These are phyloP conservation scores for Jamesozyma rosinii DNA, from an alignment of 805 yeast genomes.

Conservation along the genomic window DNA sequence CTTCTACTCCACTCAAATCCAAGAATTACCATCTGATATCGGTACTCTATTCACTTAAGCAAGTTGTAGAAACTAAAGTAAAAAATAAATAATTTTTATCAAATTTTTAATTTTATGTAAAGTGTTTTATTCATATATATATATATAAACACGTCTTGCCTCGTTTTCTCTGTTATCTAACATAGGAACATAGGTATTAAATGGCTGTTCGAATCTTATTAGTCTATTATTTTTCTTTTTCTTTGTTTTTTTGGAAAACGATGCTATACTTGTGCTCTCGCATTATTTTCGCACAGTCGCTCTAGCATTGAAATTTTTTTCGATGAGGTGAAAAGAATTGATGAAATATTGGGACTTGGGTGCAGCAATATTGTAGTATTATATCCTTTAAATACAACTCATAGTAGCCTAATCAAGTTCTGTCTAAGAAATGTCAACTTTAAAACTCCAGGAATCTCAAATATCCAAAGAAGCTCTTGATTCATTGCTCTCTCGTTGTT, in stretches of 20 bases:
- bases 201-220: not conserved
- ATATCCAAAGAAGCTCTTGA: conserved; percentile 17
- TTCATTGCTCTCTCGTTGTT: conserved; percentile 22
- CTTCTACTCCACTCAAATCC: conserved; percentile 65
- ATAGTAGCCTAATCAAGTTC: no score
- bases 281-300: no score
- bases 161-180: conserved; percentile 1
- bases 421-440: conserved; percentile 1
- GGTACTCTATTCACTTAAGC: conserved; percentile 35
- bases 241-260: no score
- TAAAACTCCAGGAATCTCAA: conserved; percentile 8
- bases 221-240: no score
- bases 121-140: conserved; percentile 3
- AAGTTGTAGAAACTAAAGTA: conserved; percentile 3
- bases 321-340: conserved; percentile 5
- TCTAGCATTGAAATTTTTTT: not conserved
- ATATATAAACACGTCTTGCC: not conserved
- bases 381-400: no score
- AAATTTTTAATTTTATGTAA: conserved; percentile 1
- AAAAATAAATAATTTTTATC: conserved; percentile 2
- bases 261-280: no score
- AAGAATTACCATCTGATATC: conserved; percentile 72
- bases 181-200: not conserved
- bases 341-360: no score
- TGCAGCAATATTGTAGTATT: no score